Evolutionary conservation across 2,329 filamentous ascomycete genomes (phyloP).

Genomic region (Aspergillus carbonarius): DNA sequence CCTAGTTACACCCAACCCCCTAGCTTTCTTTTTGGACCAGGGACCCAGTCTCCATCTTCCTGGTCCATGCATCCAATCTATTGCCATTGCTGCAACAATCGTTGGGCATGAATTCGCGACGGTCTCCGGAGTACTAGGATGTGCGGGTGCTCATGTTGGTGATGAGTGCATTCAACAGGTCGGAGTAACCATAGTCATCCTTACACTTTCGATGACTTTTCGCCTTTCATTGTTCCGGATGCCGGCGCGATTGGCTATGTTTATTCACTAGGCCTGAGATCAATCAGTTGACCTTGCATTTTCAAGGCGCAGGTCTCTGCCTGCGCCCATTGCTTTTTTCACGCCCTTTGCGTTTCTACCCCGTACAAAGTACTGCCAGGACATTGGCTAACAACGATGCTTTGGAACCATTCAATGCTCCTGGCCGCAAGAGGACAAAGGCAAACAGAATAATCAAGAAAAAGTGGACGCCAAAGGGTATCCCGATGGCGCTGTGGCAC

Average conservation of each 20-base stretch:
- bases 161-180: conserved; percentile 1
- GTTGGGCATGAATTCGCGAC: conserved; percentile 30
- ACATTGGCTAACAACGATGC: not conserved
- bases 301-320: not conserved
- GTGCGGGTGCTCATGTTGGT: conserved; percentile 4
- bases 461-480: conserved; percentile 9
- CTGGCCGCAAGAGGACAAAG: not conserved
- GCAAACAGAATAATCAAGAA: conserved; percentile 3
- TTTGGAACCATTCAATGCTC: not conserved
- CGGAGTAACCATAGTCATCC: not conserved
- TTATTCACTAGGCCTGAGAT: not conserved
- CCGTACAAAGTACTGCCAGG: not conserved
- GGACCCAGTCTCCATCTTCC: conserved; percentile 23
- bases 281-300: conserved; percentile 3
- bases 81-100: conserved; percentile 19
- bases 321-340: not conserved
- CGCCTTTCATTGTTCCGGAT: not conserved
- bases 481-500: conserved; percentile 26
- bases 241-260: not conserved
- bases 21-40: conserved; percentile 11
- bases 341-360: not conserved
- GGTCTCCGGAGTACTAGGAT: conserved; percentile 5
- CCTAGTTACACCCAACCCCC: conserved; percentile 1
- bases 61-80: conserved; percentile 25
- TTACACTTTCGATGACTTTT: not conserved